phyloP scores from a whole-genome alignment of 176 grass and related monocot genomes.

The Aegilops tauschii region DNA sequence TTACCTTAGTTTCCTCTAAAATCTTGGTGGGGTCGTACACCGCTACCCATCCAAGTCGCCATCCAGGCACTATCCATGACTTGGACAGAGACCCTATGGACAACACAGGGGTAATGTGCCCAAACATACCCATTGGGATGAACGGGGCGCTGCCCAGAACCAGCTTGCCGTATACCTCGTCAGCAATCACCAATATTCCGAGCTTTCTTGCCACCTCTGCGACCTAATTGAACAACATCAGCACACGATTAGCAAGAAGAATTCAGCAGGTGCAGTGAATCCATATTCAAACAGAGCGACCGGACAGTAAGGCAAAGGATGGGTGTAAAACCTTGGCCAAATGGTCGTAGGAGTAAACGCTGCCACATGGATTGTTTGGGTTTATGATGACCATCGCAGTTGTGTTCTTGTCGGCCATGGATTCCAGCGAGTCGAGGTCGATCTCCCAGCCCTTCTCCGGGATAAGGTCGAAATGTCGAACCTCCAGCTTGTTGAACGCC shows the following conservation, averaged over 20 bases:
- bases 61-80: constrained; percentile 72
- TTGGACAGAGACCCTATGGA: constrained; percentile 66
- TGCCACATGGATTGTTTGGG: constrained; percentile 66
- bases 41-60: constrained; percentile 77
- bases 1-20: constrained; percentile 47
- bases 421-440: constrained; percentile 41
- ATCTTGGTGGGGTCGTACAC: constrained; percentile 41
- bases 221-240: constrained; percentile 28
- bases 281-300: not conserved
- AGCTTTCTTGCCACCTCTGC: constrained; percentile 52
- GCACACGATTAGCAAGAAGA: not conserved
- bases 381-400: constrained; percentile 55
- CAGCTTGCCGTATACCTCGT: constrained; percentile 63
- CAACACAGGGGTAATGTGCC: constrained; percentile 36
- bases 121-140: constrained; percentile 60
- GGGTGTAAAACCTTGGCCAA: constrained; percentile 34
- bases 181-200: constrained; percentile 58
- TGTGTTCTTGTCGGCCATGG: constrained; percentile 61
- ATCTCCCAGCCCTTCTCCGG: constrained; percentile 57
- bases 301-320: not conserved
- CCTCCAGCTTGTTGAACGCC: constrained; percentile 27
- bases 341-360: constrained; percentile 51
- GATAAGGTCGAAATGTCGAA: constrained; percentile 44
- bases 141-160: constrained; percentile 45
- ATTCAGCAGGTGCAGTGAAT: not conserved